Percentiles rank a stretch among this genome's conserved stretches.
Evolutionary conservation across 768 basidiomycete species (phyloP).

Genomic region (Suillus ampliporus): DNA sequence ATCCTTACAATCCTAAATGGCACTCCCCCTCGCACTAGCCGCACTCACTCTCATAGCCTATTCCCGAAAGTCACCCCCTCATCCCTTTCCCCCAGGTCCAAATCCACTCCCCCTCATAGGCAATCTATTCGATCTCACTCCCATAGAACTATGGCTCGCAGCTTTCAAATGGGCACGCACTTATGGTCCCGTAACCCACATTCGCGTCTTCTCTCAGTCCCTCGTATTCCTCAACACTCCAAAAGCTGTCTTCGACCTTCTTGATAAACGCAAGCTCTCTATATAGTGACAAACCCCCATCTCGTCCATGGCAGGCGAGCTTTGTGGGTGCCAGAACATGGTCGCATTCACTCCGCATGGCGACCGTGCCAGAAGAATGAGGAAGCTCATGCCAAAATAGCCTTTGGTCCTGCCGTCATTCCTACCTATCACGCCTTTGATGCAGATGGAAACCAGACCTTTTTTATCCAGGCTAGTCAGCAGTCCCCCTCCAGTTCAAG

Average conservation of each 20-base stretch:
- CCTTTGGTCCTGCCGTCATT: slow-evolving; percentile 58
- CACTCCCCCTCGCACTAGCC: too few species aligned
- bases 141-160: slow-evolving; percentile 69
- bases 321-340: slow-evolving; percentile 76
- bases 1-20: too few species aligned
- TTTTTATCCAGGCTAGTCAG: slow-evolving; percentile 63
- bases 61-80: too few species aligned
- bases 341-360: slow-evolving; percentile 73
- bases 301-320: slow-evolving; percentile 73
- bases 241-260: slow-evolving; percentile 62
- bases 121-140: slow-evolving; percentile 63
- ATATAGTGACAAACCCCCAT: slow-evolving; percentile 75
- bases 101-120: slow-evolving; percentile 68
- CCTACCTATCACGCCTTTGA: slow-evolving; percentile 61
- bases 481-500: slow-evolving; percentile 40
- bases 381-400: slow-evolving; percentile 69
- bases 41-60: too few species aligned
- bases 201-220: slow-evolving; percentile 68
- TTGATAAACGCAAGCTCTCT: slow-evolving; percentile 74
- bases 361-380: slow-evolving; percentile 65
- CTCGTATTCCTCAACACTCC: slow-evolving; percentile 71
- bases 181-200: slow-evolving; percentile 66
- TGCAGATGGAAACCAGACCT: slow-evolving; percentile 58
- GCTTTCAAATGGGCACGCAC: slow-evolving; percentile 58
- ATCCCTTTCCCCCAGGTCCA: slow-evolving; percentile 75